These are phyloP conservation scores for Saururus chinensis DNA, from an alignment of 164 flowering plant genomes.

Conservation along the genomic window DNA sequence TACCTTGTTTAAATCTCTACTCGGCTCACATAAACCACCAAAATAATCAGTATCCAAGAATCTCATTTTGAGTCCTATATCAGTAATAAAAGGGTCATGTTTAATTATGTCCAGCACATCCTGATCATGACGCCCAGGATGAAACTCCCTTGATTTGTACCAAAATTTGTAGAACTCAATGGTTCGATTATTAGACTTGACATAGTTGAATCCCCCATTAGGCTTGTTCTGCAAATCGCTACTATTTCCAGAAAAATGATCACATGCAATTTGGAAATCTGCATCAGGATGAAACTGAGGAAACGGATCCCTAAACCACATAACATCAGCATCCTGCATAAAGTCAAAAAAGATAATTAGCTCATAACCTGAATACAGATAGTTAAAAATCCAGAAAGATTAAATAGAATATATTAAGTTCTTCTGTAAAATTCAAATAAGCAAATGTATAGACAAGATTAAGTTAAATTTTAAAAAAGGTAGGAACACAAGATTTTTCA, in stretches of 20 bases:
- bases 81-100: conserved; percentile 22
- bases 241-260: conserved; percentile 45
- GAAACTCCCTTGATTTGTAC: conserved; percentile 36
- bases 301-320: conserved; percentile 84
- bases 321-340: conserved; percentile 76
- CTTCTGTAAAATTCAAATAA: not conserved
- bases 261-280: conserved; percentile 88
- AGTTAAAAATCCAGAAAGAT: not conserved
- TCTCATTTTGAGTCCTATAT: conserved; percentile 42
- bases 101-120: conserved; percentile 71
- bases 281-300: conserved; percentile 45
- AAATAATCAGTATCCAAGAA: conserved; percentile 64
- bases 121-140: conserved; percentile 66
- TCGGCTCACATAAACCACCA: conserved; percentile 79
- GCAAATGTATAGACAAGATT: not conserved
- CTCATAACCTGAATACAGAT: not conserved
- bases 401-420: not conserved
- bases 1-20: conserved; percentile 52
- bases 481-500: too few species aligned
- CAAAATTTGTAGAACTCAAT: conserved; percentile 69
- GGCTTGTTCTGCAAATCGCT: conserved; percentile 39
- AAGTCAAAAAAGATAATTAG: not conserved
- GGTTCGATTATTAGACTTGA: conserved; percentile 54
- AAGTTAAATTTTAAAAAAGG: too few species aligned
- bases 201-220: conserved; percentile 77